Percentiles rank a stretch among this genome's conserved stretches.
These are phyloP conservation scores for Adansonia grandidieri DNA, from an alignment of 441 rosid species.

Conservation along the genomic window DNA sequence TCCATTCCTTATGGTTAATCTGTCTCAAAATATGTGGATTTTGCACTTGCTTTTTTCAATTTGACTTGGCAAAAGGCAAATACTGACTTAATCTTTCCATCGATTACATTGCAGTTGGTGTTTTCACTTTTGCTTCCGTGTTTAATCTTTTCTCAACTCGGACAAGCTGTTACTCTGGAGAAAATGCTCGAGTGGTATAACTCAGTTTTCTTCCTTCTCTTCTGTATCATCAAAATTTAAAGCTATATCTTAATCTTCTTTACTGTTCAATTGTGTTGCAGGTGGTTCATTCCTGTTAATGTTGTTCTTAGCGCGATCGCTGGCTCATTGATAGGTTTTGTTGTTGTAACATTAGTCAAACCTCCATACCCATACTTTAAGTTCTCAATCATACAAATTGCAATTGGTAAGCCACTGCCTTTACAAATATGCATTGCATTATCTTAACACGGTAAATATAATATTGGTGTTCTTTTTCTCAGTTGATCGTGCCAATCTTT, in stretches of 20 bases:
- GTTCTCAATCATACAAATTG: constrained; percentile 82
- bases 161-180: constrained; percentile 83
- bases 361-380: constrained; percentile 96
- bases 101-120: constrained; percentile 66
- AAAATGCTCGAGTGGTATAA: constrained; percentile 86
- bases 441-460: neutral
- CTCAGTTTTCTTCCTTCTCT: constrained; percentile 1
- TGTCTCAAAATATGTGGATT: neutral
- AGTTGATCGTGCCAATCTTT: neutral
- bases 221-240: neutral
- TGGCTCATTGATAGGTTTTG: constrained; percentile 78
- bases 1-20: neutral
- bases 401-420: constrained; percentile 61
- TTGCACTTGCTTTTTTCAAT: neutral
- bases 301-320: constrained; percentile 67
- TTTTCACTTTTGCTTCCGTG: constrained; percentile 97
- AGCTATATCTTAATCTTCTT: neutral
- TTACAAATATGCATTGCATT: no score
- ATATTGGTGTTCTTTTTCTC: neutral
- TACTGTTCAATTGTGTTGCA: constrained; percentile 37
- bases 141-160: constrained; percentile 92
- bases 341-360: constrained; percentile 59
- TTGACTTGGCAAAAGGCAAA: neutral
- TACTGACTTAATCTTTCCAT: neutral
- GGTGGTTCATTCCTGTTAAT: constrained; percentile 98